Evolutionary conservation across 768 basidiomycete genomes (phyloP).

Genomic region (Lactarius hatsudake): DNA sequence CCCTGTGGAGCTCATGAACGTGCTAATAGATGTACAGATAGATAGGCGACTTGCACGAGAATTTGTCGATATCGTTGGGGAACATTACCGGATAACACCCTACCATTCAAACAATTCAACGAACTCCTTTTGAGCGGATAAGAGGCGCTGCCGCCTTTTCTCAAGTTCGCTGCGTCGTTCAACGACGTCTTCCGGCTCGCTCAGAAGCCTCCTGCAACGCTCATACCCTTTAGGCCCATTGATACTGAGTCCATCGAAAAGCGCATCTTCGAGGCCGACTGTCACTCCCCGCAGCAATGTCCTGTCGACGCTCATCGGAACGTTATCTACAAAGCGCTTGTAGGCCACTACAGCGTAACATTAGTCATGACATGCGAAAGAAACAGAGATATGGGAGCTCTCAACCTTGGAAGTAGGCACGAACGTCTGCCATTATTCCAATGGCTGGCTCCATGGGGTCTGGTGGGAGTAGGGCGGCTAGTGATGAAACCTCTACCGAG

Average conservation of each 20-base stretch:
- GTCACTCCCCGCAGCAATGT: slow-evolving; percentile 49
- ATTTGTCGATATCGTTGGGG: background rate
- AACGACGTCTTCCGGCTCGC: slow-evolving; percentile 46
- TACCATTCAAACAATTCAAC: slow-evolving; percentile 22
- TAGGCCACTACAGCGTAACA: slow-evolving; percentile 41
- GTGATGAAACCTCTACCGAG: slow-evolving; percentile 40
- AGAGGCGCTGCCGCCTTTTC: slow-evolving; percentile 49
- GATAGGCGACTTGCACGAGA: background rate
- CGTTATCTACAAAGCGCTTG: slow-evolving; percentile 46
- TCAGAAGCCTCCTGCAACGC: slow-evolving; percentile 48
- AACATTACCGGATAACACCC: background rate
- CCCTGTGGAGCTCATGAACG: background rate
- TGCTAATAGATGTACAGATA: background rate
- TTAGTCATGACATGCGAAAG: slow-evolving; percentile 12
- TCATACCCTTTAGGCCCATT: slow-evolving; percentile 42
- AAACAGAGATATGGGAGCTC: slow-evolving; percentile 15
- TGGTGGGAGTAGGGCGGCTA: slow-evolving; percentile 48
- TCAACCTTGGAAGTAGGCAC: slow-evolving; percentile 74
- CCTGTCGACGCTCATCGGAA: slow-evolving; percentile 54
- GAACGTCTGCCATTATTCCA: slow-evolving; percentile 67
- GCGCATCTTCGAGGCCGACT: slow-evolving; percentile 39
- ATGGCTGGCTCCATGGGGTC: slow-evolving; percentile 54
- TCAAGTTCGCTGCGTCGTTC: slow-evolving; percentile 44
- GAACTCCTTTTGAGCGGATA: slow-evolving; percentile 43
- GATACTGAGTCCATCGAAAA: slow-evolving; percentile 48